Evolutionary conservation across 768 basidiomycete species (phyloP).

Genomic region (Collybiopsis confluens): DNA sequence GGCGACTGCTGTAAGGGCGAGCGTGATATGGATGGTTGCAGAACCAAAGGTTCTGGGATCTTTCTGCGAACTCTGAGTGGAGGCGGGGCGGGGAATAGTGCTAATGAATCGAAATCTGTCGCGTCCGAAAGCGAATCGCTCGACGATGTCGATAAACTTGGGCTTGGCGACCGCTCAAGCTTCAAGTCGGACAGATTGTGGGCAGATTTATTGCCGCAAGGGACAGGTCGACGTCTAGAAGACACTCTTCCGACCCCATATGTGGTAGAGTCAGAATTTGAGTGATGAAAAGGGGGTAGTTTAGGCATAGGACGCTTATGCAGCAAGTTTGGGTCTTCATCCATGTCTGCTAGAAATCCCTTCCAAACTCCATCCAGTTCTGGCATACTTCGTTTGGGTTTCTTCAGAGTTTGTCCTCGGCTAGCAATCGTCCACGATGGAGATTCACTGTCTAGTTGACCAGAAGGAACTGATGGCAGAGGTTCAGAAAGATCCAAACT

Average conservation of each 20-base stretch:
- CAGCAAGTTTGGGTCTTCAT: constrained; percentile 15
- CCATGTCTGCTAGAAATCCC: constrained; percentile 21
- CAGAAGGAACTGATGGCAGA: not conserved
- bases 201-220: not conserved
- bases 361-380: constrained; percentile 27
- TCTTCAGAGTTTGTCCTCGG: constrained; percentile 1
- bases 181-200: not conserved
- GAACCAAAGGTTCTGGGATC: constrained; percentile 31
- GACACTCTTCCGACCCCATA: not conserved
- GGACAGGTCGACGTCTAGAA: not conserved
- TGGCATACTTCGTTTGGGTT: constrained; percentile 13
- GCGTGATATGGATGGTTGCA: constrained; percentile 25
- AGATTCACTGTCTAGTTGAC: too few species aligned
- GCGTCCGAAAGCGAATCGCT: not conserved
- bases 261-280: not conserved
- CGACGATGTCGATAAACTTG: constrained; percentile 1
- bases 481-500: constrained; percentile 17
- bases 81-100: constrained; percentile 14
- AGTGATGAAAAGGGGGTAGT: constrained; percentile 9
- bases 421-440: not conserved
- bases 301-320: constrained; percentile 1
- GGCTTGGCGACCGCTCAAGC: not conserved
- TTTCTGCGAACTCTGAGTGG: constrained; percentile 12
- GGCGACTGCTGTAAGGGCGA: constrained; percentile 27
- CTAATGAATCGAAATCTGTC: constrained; percentile 6